These are phyloP conservation scores for Geotrichum siamense DNA, from an alignment of 1,139 yeast species.

Conservation along the genomic window DNA sequence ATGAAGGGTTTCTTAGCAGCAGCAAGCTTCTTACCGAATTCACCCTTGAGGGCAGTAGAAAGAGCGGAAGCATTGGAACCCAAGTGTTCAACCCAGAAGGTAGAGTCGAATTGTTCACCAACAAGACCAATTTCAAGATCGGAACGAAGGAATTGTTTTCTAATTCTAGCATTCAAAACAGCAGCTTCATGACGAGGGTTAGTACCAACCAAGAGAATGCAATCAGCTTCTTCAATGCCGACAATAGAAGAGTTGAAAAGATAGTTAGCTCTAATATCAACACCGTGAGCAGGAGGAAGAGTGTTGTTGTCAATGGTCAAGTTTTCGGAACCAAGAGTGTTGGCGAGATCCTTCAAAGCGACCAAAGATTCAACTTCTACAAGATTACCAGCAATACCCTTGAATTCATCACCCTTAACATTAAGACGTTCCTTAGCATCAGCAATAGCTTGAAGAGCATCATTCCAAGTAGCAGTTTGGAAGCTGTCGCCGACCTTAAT, in stretches of 20 bases:
- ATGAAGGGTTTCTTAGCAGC: conserved; percentile 70
- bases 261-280: conserved; percentile 73
- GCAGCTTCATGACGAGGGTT: conserved; percentile 92
- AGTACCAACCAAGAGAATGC: conserved; percentile 70
- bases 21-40: conserved; percentile 60
- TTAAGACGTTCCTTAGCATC: conserved; percentile 51
- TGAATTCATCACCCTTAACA: conserved; percentile 65
- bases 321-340: conserved; percentile 75
- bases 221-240: conserved; percentile 79
- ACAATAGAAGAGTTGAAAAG: conserved; percentile 72
- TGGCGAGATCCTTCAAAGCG: conserved; percentile 71
- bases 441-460: conserved; percentile 66
- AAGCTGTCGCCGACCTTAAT: conserved; percentile 65
- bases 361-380: conserved; percentile 79
- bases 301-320: conserved; percentile 59
- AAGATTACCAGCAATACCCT: conserved; percentile 77
- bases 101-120: conserved; percentile 73
- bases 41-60: conserved; percentile 56
- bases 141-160: conserved; percentile 74
- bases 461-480: conserved; percentile 81
- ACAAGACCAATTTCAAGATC: conserved; percentile 58
- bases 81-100: conserved; percentile 57
- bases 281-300: conserved; percentile 59
- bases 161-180: conserved; percentile 75
- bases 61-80: conserved; percentile 59